These are phyloP conservation scores for Suillus decipiens DNA, from an alignment of 768 basidiomycete species.

Conservation along the genomic window DNA sequence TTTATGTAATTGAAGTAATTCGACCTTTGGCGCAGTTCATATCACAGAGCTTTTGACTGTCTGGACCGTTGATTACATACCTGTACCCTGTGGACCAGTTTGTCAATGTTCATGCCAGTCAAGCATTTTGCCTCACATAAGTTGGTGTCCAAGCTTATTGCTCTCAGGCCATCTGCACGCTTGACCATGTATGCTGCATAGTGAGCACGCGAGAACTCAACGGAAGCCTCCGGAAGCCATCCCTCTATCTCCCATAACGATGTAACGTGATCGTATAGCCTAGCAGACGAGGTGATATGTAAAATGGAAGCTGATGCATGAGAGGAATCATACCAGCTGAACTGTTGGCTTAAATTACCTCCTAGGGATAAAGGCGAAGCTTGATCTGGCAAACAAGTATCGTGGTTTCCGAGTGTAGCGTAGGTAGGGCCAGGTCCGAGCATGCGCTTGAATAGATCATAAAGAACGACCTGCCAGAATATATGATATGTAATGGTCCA, in stretches of 20 bases:
- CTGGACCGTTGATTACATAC: constrained; percentile 17
- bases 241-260: constrained; percentile 68
- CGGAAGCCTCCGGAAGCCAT: constrained; percentile 64
- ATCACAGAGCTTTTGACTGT: constrained; percentile 8
- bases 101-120: neutral
- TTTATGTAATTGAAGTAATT: constrained; percentile 83
- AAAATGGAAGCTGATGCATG: neutral
- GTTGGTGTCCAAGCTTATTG: constrained; percentile 78
- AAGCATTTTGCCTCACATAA: constrained; percentile 51
- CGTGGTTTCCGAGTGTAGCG: constrained; percentile 76
- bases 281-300: constrained; percentile 23
- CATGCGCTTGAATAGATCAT: constrained; percentile 62
- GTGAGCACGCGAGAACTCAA: constrained; percentile 60
- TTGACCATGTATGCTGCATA: constrained; percentile 75
- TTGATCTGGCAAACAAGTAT: constrained; percentile 59
- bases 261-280: constrained; percentile 80
- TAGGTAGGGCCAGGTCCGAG: constrained; percentile 74
- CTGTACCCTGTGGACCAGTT: constrained; percentile 30
- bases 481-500: constrained; percentile 11
- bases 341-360: constrained; percentile 56
- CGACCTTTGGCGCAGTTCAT: constrained; percentile 37
- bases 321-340: constrained; percentile 33
- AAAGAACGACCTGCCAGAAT: constrained; percentile 53
- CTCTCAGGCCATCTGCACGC: constrained; percentile 62
- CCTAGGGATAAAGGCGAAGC: constrained; percentile 63